Evolutionary conservation across 371 early-diverging fungal species (phyloP).

Genomic region (Mortierella sp.): DNA sequence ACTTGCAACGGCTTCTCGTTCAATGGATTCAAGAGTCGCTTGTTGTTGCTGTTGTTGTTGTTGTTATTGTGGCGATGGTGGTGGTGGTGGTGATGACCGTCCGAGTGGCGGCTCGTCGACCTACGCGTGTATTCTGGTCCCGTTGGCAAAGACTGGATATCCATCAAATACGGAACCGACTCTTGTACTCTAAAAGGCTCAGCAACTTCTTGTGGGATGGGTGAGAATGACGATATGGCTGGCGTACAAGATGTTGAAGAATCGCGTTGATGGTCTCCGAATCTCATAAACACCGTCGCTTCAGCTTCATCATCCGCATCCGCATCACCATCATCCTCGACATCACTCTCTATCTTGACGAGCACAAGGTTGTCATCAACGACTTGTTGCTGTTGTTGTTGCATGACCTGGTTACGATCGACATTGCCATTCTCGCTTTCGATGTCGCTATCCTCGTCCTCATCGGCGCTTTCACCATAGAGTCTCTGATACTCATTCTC

Average conservation of each 20-base stretch:
- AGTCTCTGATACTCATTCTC: conserved; percentile 37
- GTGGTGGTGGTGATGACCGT: conserved; percentile 1
- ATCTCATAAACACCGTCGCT: conserved; percentile 11
- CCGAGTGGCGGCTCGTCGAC: background rate
- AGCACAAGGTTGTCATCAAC: conserved; percentile 8
- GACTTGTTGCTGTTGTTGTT: background rate
- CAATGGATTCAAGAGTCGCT: background rate
- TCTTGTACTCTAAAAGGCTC: background rate
- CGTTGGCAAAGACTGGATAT: conserved; percentile 11
- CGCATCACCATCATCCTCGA: conserved; percentile 31
- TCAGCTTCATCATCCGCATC: conserved; percentile 49
- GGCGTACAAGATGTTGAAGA: background rate
- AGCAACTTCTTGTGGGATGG: background rate
- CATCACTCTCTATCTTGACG: conserved; percentile 25
- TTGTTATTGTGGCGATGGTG: conserved; percentile 5
- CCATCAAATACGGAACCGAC: background rate
- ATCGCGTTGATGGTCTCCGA: background rate
- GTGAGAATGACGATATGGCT: background rate
- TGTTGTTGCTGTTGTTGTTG: no score
- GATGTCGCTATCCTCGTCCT: conserved; percentile 12
- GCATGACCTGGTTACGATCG: background rate
- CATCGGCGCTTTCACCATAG: conserved; percentile 30
- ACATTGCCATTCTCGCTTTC: background rate
- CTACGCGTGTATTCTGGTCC: conserved; percentile 6
- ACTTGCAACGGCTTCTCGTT: conserved; percentile 23